These are phyloP conservation scores for Zopfia rhizophila DNA, from an alignment of 2,329 filamentous ascomycete genomes.

Conservation along the genomic window DNA sequence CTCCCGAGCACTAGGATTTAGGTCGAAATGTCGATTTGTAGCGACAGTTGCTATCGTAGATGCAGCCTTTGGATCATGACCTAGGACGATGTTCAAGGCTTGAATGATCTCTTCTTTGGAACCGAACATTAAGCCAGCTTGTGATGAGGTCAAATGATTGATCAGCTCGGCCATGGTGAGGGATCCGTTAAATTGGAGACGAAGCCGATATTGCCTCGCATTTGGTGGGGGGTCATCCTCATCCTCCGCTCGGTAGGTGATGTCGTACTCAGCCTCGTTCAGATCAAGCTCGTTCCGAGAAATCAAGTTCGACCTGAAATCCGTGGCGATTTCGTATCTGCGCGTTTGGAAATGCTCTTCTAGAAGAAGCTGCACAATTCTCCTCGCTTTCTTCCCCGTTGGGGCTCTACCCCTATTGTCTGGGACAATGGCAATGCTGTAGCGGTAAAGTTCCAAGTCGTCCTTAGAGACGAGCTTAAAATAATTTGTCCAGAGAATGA, in stretches of 20 bases:
- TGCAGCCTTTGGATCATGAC: conserved; percentile 57
- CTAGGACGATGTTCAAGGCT: conserved; percentile 67
- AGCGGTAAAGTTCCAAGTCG: conserved; percentile 37
- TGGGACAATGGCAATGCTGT: conserved; percentile 43
- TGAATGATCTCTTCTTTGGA: conserved; percentile 62
- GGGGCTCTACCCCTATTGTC: conserved; percentile 40
- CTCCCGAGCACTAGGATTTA: conserved; percentile 50
- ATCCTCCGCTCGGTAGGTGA: conserved; percentile 32
- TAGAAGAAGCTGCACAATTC: conserved; percentile 29
- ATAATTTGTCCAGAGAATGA: conserved; percentile 56
- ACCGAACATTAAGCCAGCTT: conserved; percentile 47
- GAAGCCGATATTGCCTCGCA: conserved; percentile 35
- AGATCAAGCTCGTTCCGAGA: conserved; percentile 29
- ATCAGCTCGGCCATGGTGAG: conserved; percentile 51
- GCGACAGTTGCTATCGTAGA: conserved; percentile 53
- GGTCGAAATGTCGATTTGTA: conserved; percentile 61
- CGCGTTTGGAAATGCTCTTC: conserved; percentile 17
- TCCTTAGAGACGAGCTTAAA: conserved; percentile 46
- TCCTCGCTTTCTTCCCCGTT: conserved; percentile 24
- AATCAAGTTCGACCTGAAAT: conserved; percentile 35
- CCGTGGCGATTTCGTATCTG: conserved; percentile 27
- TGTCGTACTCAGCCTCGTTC: conserved; percentile 19
- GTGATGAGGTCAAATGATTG: conserved; percentile 57
- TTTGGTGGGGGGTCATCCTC: conserved; percentile 29
- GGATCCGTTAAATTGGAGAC: conserved; percentile 25